Conservation (phyloP, 805 yeast genomes). For the Hanseniaspora clermontiae region DNA sequence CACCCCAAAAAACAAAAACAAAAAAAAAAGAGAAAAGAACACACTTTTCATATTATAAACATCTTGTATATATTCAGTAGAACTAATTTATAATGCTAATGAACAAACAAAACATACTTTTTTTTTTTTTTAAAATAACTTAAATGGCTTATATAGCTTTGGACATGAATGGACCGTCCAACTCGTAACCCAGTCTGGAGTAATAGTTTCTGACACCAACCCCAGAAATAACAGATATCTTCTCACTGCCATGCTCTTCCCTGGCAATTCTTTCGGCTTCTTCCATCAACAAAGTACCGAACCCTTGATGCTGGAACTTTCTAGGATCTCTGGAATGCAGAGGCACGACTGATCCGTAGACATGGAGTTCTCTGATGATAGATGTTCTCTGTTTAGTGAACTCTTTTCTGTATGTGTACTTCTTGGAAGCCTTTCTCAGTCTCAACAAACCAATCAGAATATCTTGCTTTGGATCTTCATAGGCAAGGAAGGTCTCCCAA, state of each 20-base stretch:
- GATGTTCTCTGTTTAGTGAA: constrained; percentile 74
- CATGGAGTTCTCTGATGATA: constrained; percentile 92
- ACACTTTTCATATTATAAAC: neutral
- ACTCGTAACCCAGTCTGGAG: constrained; percentile 74
- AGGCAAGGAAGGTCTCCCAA: constrained; percentile 93
- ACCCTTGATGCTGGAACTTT: constrained; percentile 97
- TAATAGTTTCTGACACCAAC: constrained; percentile 96
- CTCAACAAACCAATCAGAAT: constrained; percentile 84
- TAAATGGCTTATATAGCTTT: constrained; percentile 30
- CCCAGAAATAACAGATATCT: constrained; percentile 89
- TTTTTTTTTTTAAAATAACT: neutral
- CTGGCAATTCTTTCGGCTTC: constrained; percentile 93
- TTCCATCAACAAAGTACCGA: constrained; percentile 94
- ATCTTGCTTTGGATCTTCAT: constrained; percentile 95
- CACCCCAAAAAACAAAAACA: too few species aligned
- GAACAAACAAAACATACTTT: neutral
- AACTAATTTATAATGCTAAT: neutral
- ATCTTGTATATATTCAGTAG: neutral
- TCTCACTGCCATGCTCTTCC: constrained; percentile 86
- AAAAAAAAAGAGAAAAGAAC: too few species aligned
- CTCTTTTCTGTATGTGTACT: constrained; percentile 83
- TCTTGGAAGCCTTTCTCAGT: constrained; percentile 75
- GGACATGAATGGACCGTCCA: constrained; percentile 98
- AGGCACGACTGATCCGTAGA: constrained; percentile 95
- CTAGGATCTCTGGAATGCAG: constrained; percentile 92